Percentiles rank a stretch among this genome's conserved stretches.
Evolutionary conservation across 257 asterid species (phyloP).

Genomic region (Nicotiana obtusifolia): DNA sequence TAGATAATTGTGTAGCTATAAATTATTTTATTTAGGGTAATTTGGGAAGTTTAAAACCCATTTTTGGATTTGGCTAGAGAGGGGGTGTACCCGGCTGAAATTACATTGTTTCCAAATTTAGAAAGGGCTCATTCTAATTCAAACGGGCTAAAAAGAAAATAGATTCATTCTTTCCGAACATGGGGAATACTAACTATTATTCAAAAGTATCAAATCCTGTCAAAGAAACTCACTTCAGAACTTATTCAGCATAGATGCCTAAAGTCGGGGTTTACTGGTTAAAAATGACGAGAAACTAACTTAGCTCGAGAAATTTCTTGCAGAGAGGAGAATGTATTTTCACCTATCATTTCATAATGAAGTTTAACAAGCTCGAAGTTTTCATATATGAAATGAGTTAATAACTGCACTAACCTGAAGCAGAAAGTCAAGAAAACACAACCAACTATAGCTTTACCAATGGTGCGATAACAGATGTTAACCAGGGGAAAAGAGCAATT

Average conservation of each 20-base stretch:
- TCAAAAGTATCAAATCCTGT: not conserved
- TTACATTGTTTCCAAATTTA: no score
- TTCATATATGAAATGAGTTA: not conserved
- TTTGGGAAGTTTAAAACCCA: no score
- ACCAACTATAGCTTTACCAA: not conserved
- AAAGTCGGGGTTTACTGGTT: not conserved
- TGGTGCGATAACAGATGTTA: not conserved
- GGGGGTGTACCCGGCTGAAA: no score
- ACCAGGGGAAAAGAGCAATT: not conserved
- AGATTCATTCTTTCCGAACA: no score
- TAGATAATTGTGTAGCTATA: no score
- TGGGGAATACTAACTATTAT: not conserved
- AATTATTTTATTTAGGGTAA: no score
- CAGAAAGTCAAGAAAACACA: not conserved
- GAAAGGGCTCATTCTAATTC: no score
- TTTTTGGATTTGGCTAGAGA: no score
- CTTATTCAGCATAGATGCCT: not conserved
- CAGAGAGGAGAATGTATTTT: not conserved
- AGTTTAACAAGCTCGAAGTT: not conserved
- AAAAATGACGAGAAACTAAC: not conserved
- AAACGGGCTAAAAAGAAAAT: no score
- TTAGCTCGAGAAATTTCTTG: not conserved
- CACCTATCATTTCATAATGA: not conserved
- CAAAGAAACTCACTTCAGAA: not conserved
- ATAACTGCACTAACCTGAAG: not conserved